Percentiles rank a stretch among this genome's conserved stretches.
Evolutionary conservation across 2,329 filamentous ascomycete genomes (phyloP).

Genomic region (Colletotrichum viniferum): DNA sequence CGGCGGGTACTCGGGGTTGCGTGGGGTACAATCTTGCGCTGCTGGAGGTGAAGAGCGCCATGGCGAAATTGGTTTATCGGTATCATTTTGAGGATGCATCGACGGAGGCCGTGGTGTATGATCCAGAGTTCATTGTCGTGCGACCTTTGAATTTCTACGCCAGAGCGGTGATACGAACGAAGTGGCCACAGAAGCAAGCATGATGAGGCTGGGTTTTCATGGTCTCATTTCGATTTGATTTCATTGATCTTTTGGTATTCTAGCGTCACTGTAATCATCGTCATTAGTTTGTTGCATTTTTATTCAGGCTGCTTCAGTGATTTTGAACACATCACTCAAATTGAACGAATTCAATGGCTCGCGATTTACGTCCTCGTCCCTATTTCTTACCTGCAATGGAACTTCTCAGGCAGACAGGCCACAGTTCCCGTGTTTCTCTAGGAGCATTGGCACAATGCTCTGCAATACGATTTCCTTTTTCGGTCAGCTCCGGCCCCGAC

Average conservation of each 20-base stretch:
- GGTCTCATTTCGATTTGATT: not conserved
- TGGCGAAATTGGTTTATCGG: not conserved
- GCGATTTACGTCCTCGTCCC: not conserved
- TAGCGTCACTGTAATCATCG: not conserved
- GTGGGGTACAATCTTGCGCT: not conserved
- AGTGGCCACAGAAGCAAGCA: not conserved
- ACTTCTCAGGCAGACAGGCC: not conserved
- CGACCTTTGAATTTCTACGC: conserved; percentile 27
- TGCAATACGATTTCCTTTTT: not conserved
- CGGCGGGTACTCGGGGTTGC: not conserved
- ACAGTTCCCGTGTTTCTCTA: rapidly evolving
- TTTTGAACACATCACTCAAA: not conserved
- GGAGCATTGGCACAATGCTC: not conserved
- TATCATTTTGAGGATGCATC: conserved; percentile 24
- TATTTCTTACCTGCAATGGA: not conserved
- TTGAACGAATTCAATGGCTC: not conserved
- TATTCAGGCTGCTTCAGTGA: not conserved
- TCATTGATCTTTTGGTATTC: rapidly evolving
- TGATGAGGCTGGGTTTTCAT: not conserved
- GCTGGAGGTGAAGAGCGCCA: conserved; percentile 1
- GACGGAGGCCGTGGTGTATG: conserved; percentile 21
- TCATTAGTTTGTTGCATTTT: rapidly evolving
- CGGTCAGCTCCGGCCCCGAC: not conserved
- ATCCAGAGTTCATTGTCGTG: conserved; percentile 24
- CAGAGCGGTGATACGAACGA: not conserved